Percentiles rank a stretch among this genome's conserved stretches.
Conservation (phyloP, 805 yeast species). For the Ogataea neopini region DNA sequence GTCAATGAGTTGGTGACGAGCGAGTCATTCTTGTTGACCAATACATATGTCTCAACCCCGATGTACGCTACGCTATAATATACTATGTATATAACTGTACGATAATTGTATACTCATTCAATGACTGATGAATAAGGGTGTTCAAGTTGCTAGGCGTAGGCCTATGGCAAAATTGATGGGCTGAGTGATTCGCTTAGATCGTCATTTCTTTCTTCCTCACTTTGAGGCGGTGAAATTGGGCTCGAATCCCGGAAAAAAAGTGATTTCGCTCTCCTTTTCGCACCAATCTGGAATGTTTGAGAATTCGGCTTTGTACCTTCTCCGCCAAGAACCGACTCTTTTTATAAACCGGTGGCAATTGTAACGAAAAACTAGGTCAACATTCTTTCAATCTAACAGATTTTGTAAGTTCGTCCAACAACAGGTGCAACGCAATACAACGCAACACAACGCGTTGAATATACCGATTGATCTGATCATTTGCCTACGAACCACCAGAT, state of each 20-base stretch:
- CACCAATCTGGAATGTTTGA: conserved; percentile 7
- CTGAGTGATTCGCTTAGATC: too few relatives aligned
- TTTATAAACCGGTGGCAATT: background rate
- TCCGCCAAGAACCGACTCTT: background rate
- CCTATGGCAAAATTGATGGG: too few relatives aligned
- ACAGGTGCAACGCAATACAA: too few relatives aligned
- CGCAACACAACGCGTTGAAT: too few relatives aligned
- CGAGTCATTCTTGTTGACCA: too few relatives aligned
- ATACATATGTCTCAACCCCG: too few relatives aligned
- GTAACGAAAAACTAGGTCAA: background rate
- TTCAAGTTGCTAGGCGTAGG: too few relatives aligned
- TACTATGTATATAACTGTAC: too few relatives aligned
- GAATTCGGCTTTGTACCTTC: conserved; percentile 1
- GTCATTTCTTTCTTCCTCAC: background rate
- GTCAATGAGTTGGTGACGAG: background rate
- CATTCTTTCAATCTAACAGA: too few relatives aligned
- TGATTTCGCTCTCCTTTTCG: conserved; percentile 1
- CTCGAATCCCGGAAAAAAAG: background rate
- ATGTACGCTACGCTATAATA: background rate
- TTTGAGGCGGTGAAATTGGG: background rate
- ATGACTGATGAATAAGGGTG: background rate
- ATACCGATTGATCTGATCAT: too few relatives aligned
- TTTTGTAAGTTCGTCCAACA: too few relatives aligned
- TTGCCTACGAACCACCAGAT: background rate
- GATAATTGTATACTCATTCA: background rate